These are phyloP conservation scores for Pneumocystis wakefieldiae DNA, from an alignment of 1,139 yeast species.

Conservation along the genomic window DNA sequence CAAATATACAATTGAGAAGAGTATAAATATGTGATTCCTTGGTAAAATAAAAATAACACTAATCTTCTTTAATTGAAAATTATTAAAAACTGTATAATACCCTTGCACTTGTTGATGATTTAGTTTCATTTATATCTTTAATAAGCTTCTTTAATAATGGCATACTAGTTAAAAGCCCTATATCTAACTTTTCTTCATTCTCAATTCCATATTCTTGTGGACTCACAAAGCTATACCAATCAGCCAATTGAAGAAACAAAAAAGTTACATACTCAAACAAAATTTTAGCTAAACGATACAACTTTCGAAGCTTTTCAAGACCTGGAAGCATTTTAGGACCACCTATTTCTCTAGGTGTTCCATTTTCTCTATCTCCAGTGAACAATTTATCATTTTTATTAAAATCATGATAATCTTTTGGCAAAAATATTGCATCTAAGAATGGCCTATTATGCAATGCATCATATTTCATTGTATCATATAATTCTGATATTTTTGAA, in stretches of 20 bases:
- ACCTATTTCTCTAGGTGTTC: constrained; percentile 5
- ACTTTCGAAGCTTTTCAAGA: constrained; percentile 43
- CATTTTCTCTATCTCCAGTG: constrained; percentile 37
- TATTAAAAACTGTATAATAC: constrained; percentile 87
- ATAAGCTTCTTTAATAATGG: constrained; percentile 86
- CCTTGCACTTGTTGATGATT: constrained; percentile 62
- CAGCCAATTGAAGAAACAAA: background rate
- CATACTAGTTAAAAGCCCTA: constrained; percentile 83
- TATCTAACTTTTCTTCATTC: constrained; percentile 87
- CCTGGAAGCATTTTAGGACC: constrained; percentile 11
- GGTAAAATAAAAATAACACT: background rate
- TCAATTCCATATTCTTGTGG: constrained; percentile 98
- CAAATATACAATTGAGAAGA: constrained; percentile 74
- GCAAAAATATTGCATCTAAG: constrained; percentile 65
- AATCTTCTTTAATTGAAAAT: constrained; percentile 10
- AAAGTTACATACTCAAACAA: constrained; percentile 44
- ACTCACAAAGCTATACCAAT: constrained; percentile 49
- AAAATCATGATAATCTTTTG: constrained; percentile 32
- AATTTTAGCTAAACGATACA: constrained; percentile 80
- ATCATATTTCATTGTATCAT: constrained; percentile 97
- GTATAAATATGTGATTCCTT: constrained; percentile 89
- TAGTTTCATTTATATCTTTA: constrained; percentile 65
- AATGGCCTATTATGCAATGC: constrained; percentile 90
- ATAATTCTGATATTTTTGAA: constrained; percentile 84
- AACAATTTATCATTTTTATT: constrained; percentile 6